Conservation (phyloP, 2,329 filamentous ascomycete genomes). For the Rhynchosporium agropyri region DNA sequence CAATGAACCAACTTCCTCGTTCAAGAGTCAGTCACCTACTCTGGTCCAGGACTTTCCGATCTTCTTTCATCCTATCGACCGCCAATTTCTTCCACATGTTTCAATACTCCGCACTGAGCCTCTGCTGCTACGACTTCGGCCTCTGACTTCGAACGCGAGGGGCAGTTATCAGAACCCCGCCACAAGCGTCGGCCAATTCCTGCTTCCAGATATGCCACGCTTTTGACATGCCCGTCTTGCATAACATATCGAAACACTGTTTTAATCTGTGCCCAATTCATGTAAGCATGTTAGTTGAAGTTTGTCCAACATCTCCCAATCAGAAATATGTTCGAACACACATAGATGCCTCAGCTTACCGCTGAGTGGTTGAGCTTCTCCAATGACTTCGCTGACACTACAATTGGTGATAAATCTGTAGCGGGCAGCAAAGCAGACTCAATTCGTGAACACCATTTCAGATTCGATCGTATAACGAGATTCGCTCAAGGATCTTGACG, state of each 20-base stretch:
- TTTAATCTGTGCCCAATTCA: slow-evolving; percentile 9
- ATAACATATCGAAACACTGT: background rate
- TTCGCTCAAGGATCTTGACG: slow-evolving; percentile 8
- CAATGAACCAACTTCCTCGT: too few species aligned
- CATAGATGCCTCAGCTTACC: background rate
- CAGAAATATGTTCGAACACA: background rate
- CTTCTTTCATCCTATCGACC: background rate
- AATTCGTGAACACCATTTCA: background rate
- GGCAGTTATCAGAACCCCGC: slow-evolving; percentile 19
- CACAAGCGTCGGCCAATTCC: slow-evolving; percentile 22
- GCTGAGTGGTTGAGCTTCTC: background rate
- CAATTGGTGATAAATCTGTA: background rate
- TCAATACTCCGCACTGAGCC: slow-evolving; percentile 1
- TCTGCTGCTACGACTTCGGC: slow-evolving; percentile 9
- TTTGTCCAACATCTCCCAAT: slow-evolving; percentile 3
- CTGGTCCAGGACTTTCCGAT: background rate
- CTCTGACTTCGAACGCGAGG: slow-evolving; percentile 6
- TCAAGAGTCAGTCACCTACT: background rate
- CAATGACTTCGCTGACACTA: slow-evolving; percentile 6
- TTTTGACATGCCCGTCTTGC: background rate
- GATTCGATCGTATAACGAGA: background rate
- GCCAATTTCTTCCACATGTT: slow-evolving; percentile 1
- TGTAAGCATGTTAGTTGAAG: background rate
- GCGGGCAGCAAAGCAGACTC: slow-evolving; percentile 3
- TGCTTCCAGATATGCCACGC: slow-evolving; percentile 15